Evolutionary conservation across 768 basidiomycete genomes (phyloP), one percentile per base, ranked within the genome.

Genomic region (Xerocomellus chrysenteron): DNA sequence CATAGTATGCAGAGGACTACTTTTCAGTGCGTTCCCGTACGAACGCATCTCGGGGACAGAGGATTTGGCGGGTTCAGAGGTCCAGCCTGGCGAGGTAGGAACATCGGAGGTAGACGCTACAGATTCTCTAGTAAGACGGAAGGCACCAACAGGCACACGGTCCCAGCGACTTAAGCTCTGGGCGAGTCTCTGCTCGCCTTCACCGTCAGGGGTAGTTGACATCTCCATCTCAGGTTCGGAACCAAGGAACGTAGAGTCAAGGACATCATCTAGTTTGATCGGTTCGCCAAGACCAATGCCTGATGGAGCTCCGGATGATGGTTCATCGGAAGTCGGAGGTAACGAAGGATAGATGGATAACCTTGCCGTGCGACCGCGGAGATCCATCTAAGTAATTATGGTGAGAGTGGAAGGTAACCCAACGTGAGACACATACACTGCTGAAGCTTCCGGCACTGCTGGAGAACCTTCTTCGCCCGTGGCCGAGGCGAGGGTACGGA

Each of bases 191-290:
- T 75, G 74, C 41, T 73, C 74, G 45, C 57, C 61, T 37, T 80
- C 79, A 44, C 62, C 72, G 28, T 73, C 72, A 41, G 66, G 64
- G 14, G 69, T 68, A 17, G 67, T 60, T 39, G 66, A 67, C 55
- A 62, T 55, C 47, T 64, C 69, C 16, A 56, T 54, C 48, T 79
- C 78, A 17, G 75, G 78, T 48, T 86, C 86, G 0, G 80, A 78
- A 61, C 84, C 85, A 19, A 91, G 74, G 70, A 88, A 83, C 0
- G 90, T 85, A 1, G 85, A 78, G 54, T 92, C 88, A 36, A 92
- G 76, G 17, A 92, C 89, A 62, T 92, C 90, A 62, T 89, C 83
- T 21, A 92, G 78, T 57, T 74, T 74, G 36, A 83, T 78, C 12
- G 82, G 76, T 56, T 85, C 81, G 14, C 82, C 73, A 26, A 80